Evolutionary conservation across 495 filamentous ascomycete genomes (phyloP).

Genomic region (Neurospora cerealis): DNA sequence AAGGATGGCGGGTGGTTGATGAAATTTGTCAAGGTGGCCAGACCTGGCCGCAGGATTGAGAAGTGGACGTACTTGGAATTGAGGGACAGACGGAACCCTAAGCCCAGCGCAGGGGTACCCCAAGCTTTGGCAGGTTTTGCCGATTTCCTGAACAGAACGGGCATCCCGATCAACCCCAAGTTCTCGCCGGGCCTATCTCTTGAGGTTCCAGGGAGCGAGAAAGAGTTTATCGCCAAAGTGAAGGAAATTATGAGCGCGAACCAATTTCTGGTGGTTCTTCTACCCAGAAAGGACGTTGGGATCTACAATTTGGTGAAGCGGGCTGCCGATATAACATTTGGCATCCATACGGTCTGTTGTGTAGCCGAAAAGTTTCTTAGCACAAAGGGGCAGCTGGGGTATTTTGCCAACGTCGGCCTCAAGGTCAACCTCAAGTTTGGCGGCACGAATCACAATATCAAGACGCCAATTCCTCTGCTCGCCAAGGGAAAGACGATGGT

Average conservation of each 20-base stretch:
- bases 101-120: background rate
- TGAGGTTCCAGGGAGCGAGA: background rate
- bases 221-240: background rate
- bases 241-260: background rate
- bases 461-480: conserved; percentile 42
- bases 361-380: conserved; percentile 43
- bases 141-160: conserved; percentile 22
- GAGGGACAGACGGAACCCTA: background rate
- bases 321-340: conserved; percentile 51
- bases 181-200: background rate
- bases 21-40: conserved; percentile 20
- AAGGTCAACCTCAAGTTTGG: conserved; percentile 86
- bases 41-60: conserved; percentile 17
- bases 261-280: conserved; percentile 52
- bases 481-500: conserved; percentile 58
- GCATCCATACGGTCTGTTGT: conserved; percentile 56
- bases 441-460: conserved; percentile 62
- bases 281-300: conserved; percentile 38
- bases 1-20: conserved; percentile 32
- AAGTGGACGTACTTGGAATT: conserved; percentile 23
- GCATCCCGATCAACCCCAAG: conserved; percentile 19
- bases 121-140: conserved; percentile 26
- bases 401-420: conserved; percentile 64
- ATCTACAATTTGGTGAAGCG: conserved; percentile 63
- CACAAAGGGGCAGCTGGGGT: conserved; percentile 33